Percentiles rank a stretch among this genome's conserved stretches.
Conservation (phyloP, 2,329 filamentous ascomycete genomes). For the Hypoxylon sp. region DNA sequence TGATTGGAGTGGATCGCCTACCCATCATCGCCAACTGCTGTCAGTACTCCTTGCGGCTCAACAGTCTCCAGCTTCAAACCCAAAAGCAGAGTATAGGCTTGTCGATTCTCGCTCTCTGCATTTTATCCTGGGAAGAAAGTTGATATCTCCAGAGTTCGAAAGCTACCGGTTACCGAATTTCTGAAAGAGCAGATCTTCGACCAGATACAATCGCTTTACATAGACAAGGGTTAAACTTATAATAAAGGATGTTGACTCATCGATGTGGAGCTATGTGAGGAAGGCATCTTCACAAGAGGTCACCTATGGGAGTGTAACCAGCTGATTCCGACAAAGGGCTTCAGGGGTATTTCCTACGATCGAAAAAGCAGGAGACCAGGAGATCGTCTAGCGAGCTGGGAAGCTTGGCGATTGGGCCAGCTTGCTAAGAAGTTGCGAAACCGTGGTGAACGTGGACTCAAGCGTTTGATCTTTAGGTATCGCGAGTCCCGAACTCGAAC, state of each 20-base stretch:
- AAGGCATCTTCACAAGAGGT: slow-evolving; percentile 10
- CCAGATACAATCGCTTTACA: not conserved
- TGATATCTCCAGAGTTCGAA: not conserved
- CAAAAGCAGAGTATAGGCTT: slow-evolving; percentile 42
- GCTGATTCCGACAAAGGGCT: not conserved
- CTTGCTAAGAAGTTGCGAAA: not conserved
- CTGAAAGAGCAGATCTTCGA: not conserved
- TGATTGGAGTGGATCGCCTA: slow-evolving; percentile 49
- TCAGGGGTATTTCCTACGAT: not conserved
- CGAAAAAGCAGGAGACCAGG: not conserved
- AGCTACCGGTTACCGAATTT: not conserved
- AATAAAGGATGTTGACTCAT: slow-evolving; percentile 26
- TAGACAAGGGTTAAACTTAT: slow-evolving; percentile 9
- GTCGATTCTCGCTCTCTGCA: slow-evolving; percentile 47
- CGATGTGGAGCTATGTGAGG: slow-evolving; percentile 4
- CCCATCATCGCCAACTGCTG: slow-evolving; percentile 52
- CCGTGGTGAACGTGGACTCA: not conserved
- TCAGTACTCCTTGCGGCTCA: slow-evolving; percentile 46
- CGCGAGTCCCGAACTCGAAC: not conserved
- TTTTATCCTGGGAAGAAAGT: slow-evolving; percentile 30
- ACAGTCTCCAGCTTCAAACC: slow-evolving; percentile 36
- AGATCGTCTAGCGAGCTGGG: not conserved
- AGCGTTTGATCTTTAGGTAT: not conserved
- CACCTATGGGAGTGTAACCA: slow-evolving; percentile 19
- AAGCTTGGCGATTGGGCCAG: not conserved